Evolutionary conservation across 202 grass and related monocot genomes (phyloP), one percentile per base, ranked within the genome.

Genomic region (Carex arenaria): DNA sequence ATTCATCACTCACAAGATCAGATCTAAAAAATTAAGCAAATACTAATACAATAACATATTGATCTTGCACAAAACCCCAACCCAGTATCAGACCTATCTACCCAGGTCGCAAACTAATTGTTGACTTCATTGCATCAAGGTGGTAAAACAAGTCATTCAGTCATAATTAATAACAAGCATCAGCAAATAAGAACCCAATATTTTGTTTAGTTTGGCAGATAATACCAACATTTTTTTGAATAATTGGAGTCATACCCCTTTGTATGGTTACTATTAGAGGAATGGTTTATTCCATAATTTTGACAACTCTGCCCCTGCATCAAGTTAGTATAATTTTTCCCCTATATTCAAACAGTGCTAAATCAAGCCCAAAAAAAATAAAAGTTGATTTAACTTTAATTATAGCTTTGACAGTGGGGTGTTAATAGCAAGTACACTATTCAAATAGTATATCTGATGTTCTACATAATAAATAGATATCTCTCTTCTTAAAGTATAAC

Each of bases 111-210:
- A 91, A 93, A 85, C 80, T 82, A 71, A 72, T 85, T 0, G 84
- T 56, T 67, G 78, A 83, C 62, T 93, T 91, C 49, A 80, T 86
- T 14, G 89, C 84, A 87, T 92, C 92, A 89, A 93, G 89, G 32
- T 90, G 86, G 76, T 93, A 86, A 87, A 98, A 98, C 38, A 89
- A 93, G 87, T 91, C 93, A 89, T 95, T 84, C 95, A 93, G 86
- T 72, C 74, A 95, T 9, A 82, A 85, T 67, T 26, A 26, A 26
- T 26, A 59, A 47, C 83, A 86, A 59, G 28, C 14, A 77, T 77
- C 28, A 77, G 14, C 78, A 82, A 71, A 70, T 26, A 67, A 43
- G 4, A 8, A 83, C 56, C 30, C 54, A 43, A 61, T 61, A 56
- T 60, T 42, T 57, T 57, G 30, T 69, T 71, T 13, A 57, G 2